phyloP scores from a whole-genome alignment of 2,329 filamentous ascomycete species.

The Aspergillus hiratsukae region DNA sequence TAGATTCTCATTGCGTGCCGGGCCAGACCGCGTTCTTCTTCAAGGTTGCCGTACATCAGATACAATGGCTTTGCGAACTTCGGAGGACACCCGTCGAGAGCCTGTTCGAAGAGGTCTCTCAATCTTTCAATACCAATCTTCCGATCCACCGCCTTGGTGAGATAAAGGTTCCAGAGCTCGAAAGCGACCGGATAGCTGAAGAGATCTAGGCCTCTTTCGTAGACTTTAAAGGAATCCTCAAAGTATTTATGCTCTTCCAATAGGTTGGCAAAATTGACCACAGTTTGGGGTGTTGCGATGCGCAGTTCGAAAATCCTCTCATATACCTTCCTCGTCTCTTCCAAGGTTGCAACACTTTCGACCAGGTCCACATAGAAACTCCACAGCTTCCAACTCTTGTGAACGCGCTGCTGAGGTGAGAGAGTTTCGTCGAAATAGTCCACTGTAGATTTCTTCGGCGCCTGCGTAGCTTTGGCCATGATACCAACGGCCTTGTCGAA shows the following conservation, averaged over 20 bases:
- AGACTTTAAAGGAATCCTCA: constrained; percentile 97
- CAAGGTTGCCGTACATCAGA: constrained; percentile 95
- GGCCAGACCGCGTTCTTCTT: constrained; percentile 91
- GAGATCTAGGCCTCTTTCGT: constrained; percentile 92
- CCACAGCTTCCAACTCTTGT: constrained; percentile 99
- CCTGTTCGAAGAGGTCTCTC: constrained; percentile 94
- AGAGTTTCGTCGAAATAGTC: constrained; percentile 97
- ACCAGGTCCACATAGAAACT: constrained; percentile 98
- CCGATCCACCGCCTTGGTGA: constrained; percentile 94
- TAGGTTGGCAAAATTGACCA: constrained; percentile 96
- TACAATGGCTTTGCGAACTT: constrained; percentile 96
- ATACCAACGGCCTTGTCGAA: constrained; percentile 92
- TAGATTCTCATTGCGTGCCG: constrained; percentile 99
- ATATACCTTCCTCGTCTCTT: constrained; percentile 91
- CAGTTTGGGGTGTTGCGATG: constrained; percentile 95
- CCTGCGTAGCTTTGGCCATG: constrained; percentile 95
- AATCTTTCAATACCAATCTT: constrained; percentile 93
- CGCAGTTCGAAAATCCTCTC: constrained; percentile 97
- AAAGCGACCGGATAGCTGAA: constrained; percentile 98
- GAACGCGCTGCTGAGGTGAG: constrained; percentile 89
- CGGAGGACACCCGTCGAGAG: constrained; percentile 87
- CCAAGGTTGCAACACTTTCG: constrained; percentile 84
- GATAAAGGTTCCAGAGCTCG: constrained; percentile 96
- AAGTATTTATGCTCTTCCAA: constrained; percentile 92
- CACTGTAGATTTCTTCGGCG: constrained; percentile 96